Evolutionary conservation across 2,329 filamentous ascomycete genomes (phyloP), one percentile per base, ranked within the genome.

Genomic region (Uncinocarpus reesii): DNA sequence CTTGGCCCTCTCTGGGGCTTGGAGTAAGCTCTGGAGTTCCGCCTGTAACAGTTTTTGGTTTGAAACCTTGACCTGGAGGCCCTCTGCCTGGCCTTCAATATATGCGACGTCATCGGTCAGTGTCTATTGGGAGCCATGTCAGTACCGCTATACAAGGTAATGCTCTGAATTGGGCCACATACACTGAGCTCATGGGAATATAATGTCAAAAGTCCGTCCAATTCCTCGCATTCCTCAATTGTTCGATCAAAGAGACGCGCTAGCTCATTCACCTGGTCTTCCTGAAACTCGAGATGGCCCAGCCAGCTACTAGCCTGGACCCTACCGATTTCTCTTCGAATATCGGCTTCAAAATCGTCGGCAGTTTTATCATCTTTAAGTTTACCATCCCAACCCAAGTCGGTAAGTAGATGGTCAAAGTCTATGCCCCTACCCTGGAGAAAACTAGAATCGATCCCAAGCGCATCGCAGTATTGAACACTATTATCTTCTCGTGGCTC

Each of bases 31-130:
- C 62, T 93, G 81, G 1, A 98, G 76, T 65, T 98, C 92, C 53
- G 83, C 86, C 64, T 90, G 87, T 40, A 98, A 76, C 23, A 95
- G 76, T 64, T 95, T 95, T 64, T 98, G 92, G 59, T 98, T 98
- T 34, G 92, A 87, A 16, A 90, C 90, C 66, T 96, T 92, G 5
- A 98, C 90, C 60, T 98, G 92, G 40, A 98, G 72, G 71, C 92
- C 92, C 68, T 98, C 90, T 5, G 87, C 89, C 66, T 98, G 92
- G 1, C 92, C 88, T 69, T 98, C 92, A 55, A 98, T 96, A 62
- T 93, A 96, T 2, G 88, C 83, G 57, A 98, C 93, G 59, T 98
- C 92, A 42, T 96, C 90, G 49, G 89, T 88, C 24, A 98, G 75
- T 42, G 89, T 96, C 84, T 93, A 60, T 13, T 15, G 7, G 36